These are phyloP conservation scores for Fusarium sp. DNA, from an alignment of 2,329 filamentous ascomycete genomes.

Conservation along the genomic window DNA sequence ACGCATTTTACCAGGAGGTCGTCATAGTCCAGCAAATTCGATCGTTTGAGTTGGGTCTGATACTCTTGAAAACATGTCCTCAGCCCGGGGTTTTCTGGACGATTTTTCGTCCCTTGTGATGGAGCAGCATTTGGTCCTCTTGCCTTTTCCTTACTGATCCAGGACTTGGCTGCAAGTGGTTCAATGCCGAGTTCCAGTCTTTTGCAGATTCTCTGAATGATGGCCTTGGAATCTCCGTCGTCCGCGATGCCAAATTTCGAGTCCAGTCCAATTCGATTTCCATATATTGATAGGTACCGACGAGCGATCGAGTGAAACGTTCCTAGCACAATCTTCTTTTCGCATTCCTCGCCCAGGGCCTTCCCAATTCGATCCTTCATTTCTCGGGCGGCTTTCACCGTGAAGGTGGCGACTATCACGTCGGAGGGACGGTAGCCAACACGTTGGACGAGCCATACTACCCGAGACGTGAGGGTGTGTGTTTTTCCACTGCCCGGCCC, in stretches of 20 bases:
- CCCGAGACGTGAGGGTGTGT: slow-evolving; percentile 90
- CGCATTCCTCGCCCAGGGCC: slow-evolving; percentile 78
- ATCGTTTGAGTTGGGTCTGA: slow-evolving; percentile 73
- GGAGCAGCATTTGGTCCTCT: slow-evolving; percentile 59
- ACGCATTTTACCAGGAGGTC: slow-evolving; percentile 86
- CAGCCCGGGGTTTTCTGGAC: slow-evolving; percentile 63
- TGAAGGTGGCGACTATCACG: slow-evolving; percentile 95
- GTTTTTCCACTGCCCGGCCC: slow-evolving; percentile 84
- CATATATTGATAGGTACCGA: slow-evolving; percentile 83
- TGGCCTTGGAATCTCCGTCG: slow-evolving; percentile 76
- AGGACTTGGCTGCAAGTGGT: slow-evolving; percentile 70
- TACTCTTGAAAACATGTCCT: slow-evolving; percentile 76
- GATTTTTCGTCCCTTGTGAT: slow-evolving; percentile 48
- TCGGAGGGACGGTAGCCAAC: slow-evolving; percentile 79
- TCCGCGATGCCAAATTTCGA: slow-evolving; percentile 93
- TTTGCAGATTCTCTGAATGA: slow-evolving; percentile 84
- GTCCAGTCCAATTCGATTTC: slow-evolving; percentile 79
- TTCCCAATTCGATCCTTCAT: slow-evolving; percentile 89
- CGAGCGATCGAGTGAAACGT: slow-evolving; percentile 95
- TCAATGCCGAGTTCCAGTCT: slow-evolving; percentile 73
- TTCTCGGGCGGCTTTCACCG: slow-evolving; percentile 90
- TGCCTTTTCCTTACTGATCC: slow-evolving; percentile 75
- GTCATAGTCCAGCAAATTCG: slow-evolving; percentile 92
- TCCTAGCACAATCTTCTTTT: slow-evolving; percentile 81
- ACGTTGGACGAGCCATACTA: slow-evolving; percentile 83